Percentiles rank a stretch among this genome's conserved stretches.
These are phyloP conservation scores for Coccomyxa sp. DNA, from an alignment of 139 green algal genomes.

Conservation along the genomic window DNA sequence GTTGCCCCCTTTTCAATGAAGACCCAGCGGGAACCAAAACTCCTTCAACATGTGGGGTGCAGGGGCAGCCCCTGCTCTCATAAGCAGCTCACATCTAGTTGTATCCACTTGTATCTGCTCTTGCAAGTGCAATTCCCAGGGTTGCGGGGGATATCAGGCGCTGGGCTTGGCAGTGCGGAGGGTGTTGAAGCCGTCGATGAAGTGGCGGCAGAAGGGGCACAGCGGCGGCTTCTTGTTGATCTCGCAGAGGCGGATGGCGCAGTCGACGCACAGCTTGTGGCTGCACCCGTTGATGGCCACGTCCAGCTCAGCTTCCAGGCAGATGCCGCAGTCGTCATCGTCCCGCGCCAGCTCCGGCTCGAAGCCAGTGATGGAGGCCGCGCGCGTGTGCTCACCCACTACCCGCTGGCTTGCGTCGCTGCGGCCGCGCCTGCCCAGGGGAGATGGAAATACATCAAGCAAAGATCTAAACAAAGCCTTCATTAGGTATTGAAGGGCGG, in stretches of 20 bases:
- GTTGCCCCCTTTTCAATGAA: too few species aligned
- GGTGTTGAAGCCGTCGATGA: conserved; percentile 25
- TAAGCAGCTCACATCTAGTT: neutral
- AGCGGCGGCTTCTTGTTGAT: conserved; percentile 50
- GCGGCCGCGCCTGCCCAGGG: neutral
- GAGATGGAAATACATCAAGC: too few species aligned
- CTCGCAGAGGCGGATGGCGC: conserved; percentile 36
- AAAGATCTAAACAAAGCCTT: too few species aligned
- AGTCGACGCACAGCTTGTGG: conserved; percentile 45
- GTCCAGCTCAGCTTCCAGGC: conserved; percentile 37
- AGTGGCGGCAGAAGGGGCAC: conserved; percentile 53
- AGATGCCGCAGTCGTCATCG: conserved; percentile 49
- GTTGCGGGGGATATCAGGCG: neutral
- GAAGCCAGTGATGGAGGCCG: conserved; percentile 21
- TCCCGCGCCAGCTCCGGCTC: conserved; percentile 4
- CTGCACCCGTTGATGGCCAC: conserved; percentile 43
- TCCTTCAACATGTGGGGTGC: too few species aligned
- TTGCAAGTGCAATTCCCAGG: neutral
- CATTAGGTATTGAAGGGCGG: too few species aligned
- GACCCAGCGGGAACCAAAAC: too few species aligned
- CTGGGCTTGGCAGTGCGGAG: neutral
- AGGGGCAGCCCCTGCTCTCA: neutral
- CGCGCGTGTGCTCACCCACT: neutral
- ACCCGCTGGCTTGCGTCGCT: neutral
- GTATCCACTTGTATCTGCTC: neutral